Evolutionary conservation across 225 moss, liverwort and hornwort genomes (phyloP).

Genomic region (Physcomitrellopsis africana): DNA sequence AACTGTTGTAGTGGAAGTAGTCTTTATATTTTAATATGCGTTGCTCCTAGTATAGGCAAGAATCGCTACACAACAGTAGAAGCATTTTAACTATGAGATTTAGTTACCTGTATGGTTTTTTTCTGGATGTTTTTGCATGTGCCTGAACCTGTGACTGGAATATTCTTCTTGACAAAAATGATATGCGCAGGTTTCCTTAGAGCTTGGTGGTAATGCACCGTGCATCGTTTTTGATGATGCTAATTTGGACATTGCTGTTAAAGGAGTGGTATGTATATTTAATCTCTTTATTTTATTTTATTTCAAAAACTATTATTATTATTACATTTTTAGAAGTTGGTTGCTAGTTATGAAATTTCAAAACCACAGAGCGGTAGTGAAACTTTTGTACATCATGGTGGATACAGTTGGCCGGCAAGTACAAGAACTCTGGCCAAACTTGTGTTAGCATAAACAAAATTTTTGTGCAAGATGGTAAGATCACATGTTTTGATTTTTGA

Average conservation of each 20-base stretch:
- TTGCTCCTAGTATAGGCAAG: no score
- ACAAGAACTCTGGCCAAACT: constrained; percentile 86
- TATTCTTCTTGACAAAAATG: not conserved
- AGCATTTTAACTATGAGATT: not conserved
- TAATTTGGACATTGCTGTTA: constrained; percentile 75
- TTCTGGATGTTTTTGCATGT: not conserved
- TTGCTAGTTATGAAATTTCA: not conserved
- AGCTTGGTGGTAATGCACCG: constrained; percentile 93
- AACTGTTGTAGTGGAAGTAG: not conserved
- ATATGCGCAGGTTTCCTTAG: constrained; percentile 76
- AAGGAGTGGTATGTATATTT: constrained; percentile 67
- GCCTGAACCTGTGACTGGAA: not conserved
- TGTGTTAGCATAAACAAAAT: constrained; percentile 94
- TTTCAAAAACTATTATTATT: not conserved
- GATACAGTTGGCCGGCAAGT: constrained; percentile 86
- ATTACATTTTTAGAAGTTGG: constrained; percentile 14
- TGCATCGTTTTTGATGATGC: constrained; percentile 93
- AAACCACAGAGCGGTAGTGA: not conserved
- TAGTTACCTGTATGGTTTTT: not conserved
- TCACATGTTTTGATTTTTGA: constrained; percentile 11
- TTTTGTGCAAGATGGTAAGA: constrained; percentile 87
- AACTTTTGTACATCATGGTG: constrained; percentile 17
- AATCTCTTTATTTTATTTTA: not conserved
- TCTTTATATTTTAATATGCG: no score
- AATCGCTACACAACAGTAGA: not conserved